Percentiles rank a stretch among this genome's conserved stretches.
These are phyloP conservation scores for Cladobotryum mycophilum DNA, from an alignment of 2,329 filamentous ascomycete genomes.

Conservation along the genomic window DNA sequence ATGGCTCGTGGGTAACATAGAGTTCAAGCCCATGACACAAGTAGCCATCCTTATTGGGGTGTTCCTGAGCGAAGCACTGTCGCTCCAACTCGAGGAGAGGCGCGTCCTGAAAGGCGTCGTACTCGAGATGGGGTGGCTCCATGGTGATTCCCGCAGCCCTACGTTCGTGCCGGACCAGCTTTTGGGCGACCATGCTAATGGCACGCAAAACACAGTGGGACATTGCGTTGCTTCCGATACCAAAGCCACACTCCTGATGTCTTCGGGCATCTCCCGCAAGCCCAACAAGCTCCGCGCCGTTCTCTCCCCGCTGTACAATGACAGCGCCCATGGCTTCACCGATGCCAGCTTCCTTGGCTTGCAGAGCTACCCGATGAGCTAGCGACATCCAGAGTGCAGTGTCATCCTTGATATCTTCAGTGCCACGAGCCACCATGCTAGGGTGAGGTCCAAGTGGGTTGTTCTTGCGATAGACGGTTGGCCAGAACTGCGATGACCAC, in stretches of 20 bases:
- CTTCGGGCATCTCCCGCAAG: constrained; percentile 73
- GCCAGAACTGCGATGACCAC: constrained; percentile 77
- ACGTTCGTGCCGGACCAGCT: constrained; percentile 52
- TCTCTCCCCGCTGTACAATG: constrained; percentile 58
- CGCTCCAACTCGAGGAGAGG: constrained; percentile 64
- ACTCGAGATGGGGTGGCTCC: constrained; percentile 39
- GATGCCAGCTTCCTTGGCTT: constrained; percentile 50
- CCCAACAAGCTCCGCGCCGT: constrained; percentile 55
- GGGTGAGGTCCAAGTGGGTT: constrained; percentile 83
- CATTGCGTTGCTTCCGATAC: constrained; percentile 61
- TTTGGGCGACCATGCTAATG: constrained; percentile 75
- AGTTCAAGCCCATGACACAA: constrained; percentile 90
- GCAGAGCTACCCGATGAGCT: constrained; percentile 56
- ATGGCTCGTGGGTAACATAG: constrained; percentile 93
- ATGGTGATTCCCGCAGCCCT: constrained; percentile 30
- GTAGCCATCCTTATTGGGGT: constrained; percentile 71
- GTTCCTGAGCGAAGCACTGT: constrained; percentile 56
- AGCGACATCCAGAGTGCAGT: constrained; percentile 62
- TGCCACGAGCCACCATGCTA: constrained; percentile 62
- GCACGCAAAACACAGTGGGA: constrained; percentile 72
- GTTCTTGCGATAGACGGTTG: constrained; percentile 77
- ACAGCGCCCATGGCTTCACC: constrained; percentile 70
- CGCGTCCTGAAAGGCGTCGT: constrained; percentile 60
- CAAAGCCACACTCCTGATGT: constrained; percentile 45
- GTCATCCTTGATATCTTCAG: constrained; percentile 60